Conservation (phyloP, 768 basidiomycete species). For the Suillus discolor region DNA sequence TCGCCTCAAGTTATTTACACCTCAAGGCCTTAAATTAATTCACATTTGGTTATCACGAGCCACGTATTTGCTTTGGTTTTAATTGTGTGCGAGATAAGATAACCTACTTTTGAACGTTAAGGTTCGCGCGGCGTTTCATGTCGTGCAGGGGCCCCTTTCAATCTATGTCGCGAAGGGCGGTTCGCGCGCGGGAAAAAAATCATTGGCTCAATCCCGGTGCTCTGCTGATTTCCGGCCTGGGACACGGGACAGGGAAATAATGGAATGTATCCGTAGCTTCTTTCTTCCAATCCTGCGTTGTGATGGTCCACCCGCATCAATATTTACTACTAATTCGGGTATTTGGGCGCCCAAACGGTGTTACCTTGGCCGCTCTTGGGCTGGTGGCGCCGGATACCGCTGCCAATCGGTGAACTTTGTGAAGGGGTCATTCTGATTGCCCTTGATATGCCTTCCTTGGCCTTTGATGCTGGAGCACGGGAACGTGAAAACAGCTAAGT, state of each 20-base stretch:
- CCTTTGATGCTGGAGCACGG: too few relatives aligned
- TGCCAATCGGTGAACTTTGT: neutral
- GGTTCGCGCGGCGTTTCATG: conserved; percentile 2
- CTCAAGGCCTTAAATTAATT: conserved; percentile 1
- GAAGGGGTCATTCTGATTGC: neutral
- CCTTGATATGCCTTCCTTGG: conserved; percentile 5
- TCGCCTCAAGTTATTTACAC: neutral
- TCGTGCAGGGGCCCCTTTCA: neutral
- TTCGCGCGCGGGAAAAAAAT: conserved; percentile 8
- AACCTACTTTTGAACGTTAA: conserved; percentile 1
- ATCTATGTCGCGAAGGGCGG: conserved; percentile 6
- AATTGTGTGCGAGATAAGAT: conserved; percentile 3
- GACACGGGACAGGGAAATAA: neutral
- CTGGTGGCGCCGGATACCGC: conserved; percentile 1
- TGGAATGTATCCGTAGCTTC: neutral
- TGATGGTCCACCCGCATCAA: neutral
- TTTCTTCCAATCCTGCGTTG: conserved; percentile 3
- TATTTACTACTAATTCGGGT: neutral
- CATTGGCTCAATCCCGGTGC: neutral
- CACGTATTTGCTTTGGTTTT: neutral
- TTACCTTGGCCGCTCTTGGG: neutral
- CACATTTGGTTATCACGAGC: neutral
- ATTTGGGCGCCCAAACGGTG: neutral
- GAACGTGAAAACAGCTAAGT: neutral
- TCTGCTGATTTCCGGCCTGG: neutral